Conservation (phyloP, 106 monocot species). For the Iris macrosiphon region DNA sequence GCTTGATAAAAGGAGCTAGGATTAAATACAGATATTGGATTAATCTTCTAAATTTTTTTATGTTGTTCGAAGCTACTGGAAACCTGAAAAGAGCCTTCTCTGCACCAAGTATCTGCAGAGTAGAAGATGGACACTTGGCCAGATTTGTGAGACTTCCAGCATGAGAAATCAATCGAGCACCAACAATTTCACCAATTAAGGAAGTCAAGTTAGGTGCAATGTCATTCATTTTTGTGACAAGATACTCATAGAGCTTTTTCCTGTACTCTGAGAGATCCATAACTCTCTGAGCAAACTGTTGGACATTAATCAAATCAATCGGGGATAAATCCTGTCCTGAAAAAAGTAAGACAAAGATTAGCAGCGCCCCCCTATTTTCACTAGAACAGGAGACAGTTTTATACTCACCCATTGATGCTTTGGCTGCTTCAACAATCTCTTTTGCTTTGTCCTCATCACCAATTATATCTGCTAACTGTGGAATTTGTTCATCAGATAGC, state of each 20-base stretch:
- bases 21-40: no score
- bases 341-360: constrained; percentile 9
- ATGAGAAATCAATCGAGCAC: constrained; percentile 93
- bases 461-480: constrained; percentile 65
- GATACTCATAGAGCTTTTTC: constrained; percentile 85
- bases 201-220: constrained; percentile 92
- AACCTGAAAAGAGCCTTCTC: constrained; percentile 99
- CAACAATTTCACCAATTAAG: constrained; percentile 91
- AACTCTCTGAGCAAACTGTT: constrained; percentile 82
- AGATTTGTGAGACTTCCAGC: constrained; percentile 93
- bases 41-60: no score
- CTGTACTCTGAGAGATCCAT: constrained; percentile 85
- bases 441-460: constrained; percentile 96
- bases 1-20: no score
- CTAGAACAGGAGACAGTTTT: not conserved
- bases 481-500: constrained; percentile 59
- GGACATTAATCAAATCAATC: constrained; percentile 87
- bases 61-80: no score
- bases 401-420: constrained; percentile 90
- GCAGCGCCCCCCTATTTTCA: not conserved
- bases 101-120: constrained; percentile 96
- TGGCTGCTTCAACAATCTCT: constrained; percentile 94
- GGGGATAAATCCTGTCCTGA: constrained; percentile 88
- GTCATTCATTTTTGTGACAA: constrained; percentile 88
- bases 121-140: constrained; percentile 89